Evolutionary conservation across 805 yeast genomes (phyloP).

Genomic region (Hagleromyces aurorensis): DNA sequence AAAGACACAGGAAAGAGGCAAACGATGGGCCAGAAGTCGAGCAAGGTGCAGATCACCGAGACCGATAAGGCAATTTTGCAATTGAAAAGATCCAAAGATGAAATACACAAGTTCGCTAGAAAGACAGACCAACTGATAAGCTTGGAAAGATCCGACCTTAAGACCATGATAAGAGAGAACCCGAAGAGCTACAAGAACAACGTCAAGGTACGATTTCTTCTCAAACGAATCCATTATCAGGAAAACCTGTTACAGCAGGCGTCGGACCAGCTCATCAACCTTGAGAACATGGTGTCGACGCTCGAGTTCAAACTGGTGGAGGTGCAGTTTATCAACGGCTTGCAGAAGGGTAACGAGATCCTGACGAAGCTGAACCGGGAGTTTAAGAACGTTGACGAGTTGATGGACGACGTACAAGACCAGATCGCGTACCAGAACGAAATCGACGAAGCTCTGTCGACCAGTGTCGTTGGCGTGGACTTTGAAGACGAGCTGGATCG

Average conservation of each 20-base stretch:
- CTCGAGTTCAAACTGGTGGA: slow-evolving; percentile 89
- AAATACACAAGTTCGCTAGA: slow-evolving; percentile 55
- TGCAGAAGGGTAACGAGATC: slow-evolving; percentile 72
- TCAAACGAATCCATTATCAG: slow-evolving; percentile 78
- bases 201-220: slow-evolving; percentile 51
- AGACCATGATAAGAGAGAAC: slow-evolving; percentile 23
- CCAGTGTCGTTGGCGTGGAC: slow-evolving; percentile 28
- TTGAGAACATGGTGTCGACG: slow-evolving; percentile 70
- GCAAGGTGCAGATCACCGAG: slow-evolving; percentile 59
- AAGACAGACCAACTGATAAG: slow-evolving; percentile 49
- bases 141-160: slow-evolving; percentile 43
- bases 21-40: slow-evolving; percentile 33
- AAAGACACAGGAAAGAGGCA: background rate
- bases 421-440: slow-evolving; percentile 75
- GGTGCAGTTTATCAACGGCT: slow-evolving; percentile 71
- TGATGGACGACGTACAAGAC: slow-evolving; percentile 79
- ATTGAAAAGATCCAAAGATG: slow-evolving; percentile 82
- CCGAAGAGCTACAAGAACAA: slow-evolving; percentile 44
- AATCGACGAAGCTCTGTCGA: slow-evolving; percentile 44
- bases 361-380: slow-evolving; percentile 71
- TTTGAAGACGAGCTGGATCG: slow-evolving; percentile 57
- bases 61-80: slow-evolving; percentile 85
- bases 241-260: slow-evolving; percentile 62
- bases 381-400: slow-evolving; percentile 68
- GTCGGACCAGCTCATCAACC: slow-evolving; percentile 65